Percentiles rank a stretch among this genome's conserved stretches.
These are phyloP conservation scores for Solanum aculeatissimum DNA, from an alignment of 305 asterid species.

Conservation along the genomic window DNA sequence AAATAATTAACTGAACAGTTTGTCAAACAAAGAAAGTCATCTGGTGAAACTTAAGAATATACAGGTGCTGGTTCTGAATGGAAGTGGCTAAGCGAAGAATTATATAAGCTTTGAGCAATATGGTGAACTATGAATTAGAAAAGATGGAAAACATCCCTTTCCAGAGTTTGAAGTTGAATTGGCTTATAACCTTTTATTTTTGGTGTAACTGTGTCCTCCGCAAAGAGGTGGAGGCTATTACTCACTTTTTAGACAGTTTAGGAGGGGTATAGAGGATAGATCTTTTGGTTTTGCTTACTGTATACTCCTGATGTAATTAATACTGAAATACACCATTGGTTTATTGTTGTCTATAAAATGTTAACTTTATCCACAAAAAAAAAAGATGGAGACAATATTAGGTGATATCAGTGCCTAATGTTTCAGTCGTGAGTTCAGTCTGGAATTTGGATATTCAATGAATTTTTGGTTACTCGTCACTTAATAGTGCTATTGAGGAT, in stretches of 20 bases:
- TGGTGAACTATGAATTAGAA: not conserved
- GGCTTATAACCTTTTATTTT: too few relatives aligned
- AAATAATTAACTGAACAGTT: not conserved
- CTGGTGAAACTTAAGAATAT: not conserved
- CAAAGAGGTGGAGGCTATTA: too few relatives aligned
- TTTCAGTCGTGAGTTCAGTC: not conserved
- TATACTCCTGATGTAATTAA: too few relatives aligned
- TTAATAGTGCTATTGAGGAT: not conserved
- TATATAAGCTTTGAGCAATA: not conserved
- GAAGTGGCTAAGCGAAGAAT: not conserved
- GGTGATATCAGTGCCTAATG: not conserved
- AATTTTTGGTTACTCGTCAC: not conserved
- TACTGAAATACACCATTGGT: too few relatives aligned
- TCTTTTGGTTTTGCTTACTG: too few relatives aligned
- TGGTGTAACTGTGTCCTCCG: too few relatives aligned
- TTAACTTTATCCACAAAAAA: too few relatives aligned
- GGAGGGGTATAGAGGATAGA: too few relatives aligned
- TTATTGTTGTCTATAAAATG: too few relatives aligned
- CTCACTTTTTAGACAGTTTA: too few relatives aligned
- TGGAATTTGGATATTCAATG: not conserved
- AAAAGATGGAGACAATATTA: not conserved
- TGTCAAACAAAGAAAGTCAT: not conserved
- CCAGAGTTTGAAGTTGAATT: too few relatives aligned
- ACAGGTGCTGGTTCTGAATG: not conserved
- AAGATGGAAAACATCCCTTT: not conserved